Evolutionary conservation across 2,329 filamentous ascomycete genomes (phyloP), one percentile per base, ranked within the genome.

Genomic region (Paracamarosporium sp.): DNA sequence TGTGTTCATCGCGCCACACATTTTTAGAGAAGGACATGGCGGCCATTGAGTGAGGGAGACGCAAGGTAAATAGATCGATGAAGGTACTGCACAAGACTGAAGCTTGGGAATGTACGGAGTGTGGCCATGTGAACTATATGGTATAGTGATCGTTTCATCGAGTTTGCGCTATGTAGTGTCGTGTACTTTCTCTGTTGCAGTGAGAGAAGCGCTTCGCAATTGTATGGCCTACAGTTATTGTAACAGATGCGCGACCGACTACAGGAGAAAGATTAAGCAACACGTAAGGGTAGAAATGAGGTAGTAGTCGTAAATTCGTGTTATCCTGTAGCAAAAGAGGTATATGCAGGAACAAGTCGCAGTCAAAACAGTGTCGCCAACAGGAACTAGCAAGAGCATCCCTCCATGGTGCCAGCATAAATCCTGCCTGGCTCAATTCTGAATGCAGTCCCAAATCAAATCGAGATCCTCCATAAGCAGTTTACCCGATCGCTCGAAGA

Each of bases 261-360:
- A 31, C 4, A 31, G 7, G 4, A 12, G 27, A 31, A 30, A 31
- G 5, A 31, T 7, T n/a, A n/a, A 12, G 25, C 27, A 9, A 7
- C 8, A 27, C 1, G 4, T 15, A 27, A 3, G 13, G 5, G 17
- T 20, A 5, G 12, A 31, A n/a, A n/a, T 28, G 36, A 50, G 30
- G 9, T 20, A 30, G 15, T 50, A 30, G 17, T 50, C 46, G 24
- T 50, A 24, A 38, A 50, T 50, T 50, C 47, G 31, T 50, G 35
- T 27, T 50, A 15, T 22, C 24, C 24, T 35, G 33, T n/a, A n/a
- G 20, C 33, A 24, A 24, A 38, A 40, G 36, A 51, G 48, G 36
- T 51, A 51, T 51, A 33, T 17, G 17, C 25, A 41, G 4, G n/a
- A 51, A 22, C 17, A 27, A 48, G 45, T n/a, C 45, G 20, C 20